Base-by-base conservation (phyloP, 208 protist species). In the Leptomonas seymouri region DNA sequence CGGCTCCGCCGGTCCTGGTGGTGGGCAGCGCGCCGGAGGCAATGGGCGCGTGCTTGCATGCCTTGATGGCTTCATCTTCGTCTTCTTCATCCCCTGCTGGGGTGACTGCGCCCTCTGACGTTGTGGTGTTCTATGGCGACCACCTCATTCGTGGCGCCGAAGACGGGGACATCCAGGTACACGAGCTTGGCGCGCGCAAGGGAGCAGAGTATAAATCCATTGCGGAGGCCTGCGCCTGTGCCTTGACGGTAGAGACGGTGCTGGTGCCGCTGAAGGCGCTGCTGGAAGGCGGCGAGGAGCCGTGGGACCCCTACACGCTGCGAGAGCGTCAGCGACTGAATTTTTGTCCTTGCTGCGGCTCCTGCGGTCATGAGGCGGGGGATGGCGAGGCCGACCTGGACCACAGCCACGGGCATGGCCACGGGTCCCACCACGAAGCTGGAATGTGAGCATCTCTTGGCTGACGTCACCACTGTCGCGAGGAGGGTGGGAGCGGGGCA, bases 301-400 rank as follows among this genome's bases (percentile, higher is more conserved):
- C 67, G 59, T 91, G 82, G 86, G 90, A 95, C 64, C 59, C 56
- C 46, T 86, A 83, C 48, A 91, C 86, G 36, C 81, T 72, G 56
- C 71, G 70, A 57, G 90, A 95, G 64, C 79, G 82, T 28, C 51
- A 66, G 20, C 72, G 88, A 15, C 80, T 90, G 15, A 93, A 95
- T 71, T 95, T 87, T 50, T 95, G 90, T 61, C 90, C 90, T 1
- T 95, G 90, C 59, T 95, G 90, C 46, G 86, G 90, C 21, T 55
- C 72, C 60, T 83, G 81, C 64, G 58, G 60, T 23, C 9, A 65
- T 25, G 68, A 71, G 15, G 44, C 54, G 11, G 36, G 18, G 16
- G 45, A 39, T 21, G 58, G 56, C 12, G 46, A 28, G 3, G 45
- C 44, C 15, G 36, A 42, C 3, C 66, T 69, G 31, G 48, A 51